A percentile compares a stretch with the other conserved stretches of the same genome.
phyloP scores from a whole-genome alignment of 441 rosid species.

The Manihot esculenta region DNA sequence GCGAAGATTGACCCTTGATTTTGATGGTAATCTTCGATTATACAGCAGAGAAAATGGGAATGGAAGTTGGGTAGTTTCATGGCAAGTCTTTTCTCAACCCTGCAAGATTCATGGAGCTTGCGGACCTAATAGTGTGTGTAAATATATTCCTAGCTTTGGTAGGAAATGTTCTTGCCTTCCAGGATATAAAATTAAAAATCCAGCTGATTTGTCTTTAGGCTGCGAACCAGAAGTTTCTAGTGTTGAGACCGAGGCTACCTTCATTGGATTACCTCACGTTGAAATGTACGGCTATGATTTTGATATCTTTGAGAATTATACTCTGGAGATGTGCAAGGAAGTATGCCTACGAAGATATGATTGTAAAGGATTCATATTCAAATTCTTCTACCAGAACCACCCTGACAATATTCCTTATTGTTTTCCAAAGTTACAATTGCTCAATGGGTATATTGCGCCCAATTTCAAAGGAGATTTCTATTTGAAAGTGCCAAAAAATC shows the following conservation, averaged over 20 bases:
- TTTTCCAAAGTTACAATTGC: conserved; percentile 18
- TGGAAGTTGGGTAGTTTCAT: conserved; percentile 24
- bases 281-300: conserved; percentile 28
- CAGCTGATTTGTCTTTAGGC: conserved; percentile 29
- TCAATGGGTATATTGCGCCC: conserved; percentile 16
- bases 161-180: conserved; percentile 35
- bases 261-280: conserved; percentile 1
- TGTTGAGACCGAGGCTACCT: background rate
- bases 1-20: conserved; percentile 22
- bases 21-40: conserved; percentile 34
- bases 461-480: conserved; percentile 19
- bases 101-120: conserved; percentile 35
- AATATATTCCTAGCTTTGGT: conserved; percentile 8
- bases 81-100: conserved; percentile 25
- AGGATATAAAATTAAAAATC: conserved; percentile 28
- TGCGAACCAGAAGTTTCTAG: conserved; percentile 35
- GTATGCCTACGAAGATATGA: conserved; percentile 4
- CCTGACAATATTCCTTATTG: conserved; percentile 16
- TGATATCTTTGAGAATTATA: background rate
- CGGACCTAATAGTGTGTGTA: conserved; percentile 35
- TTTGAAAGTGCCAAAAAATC: conserved; percentile 26
- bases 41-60: conserved; percentile 19
- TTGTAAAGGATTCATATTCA: conserved; percentile 26
- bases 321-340: conserved; percentile 20
- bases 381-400: background rate